Evolutionary conservation across 345 rosid genomes (phyloP), one percentile per base, ranked within the genome.

Genomic region (Pugionium dolabratum): DNA sequence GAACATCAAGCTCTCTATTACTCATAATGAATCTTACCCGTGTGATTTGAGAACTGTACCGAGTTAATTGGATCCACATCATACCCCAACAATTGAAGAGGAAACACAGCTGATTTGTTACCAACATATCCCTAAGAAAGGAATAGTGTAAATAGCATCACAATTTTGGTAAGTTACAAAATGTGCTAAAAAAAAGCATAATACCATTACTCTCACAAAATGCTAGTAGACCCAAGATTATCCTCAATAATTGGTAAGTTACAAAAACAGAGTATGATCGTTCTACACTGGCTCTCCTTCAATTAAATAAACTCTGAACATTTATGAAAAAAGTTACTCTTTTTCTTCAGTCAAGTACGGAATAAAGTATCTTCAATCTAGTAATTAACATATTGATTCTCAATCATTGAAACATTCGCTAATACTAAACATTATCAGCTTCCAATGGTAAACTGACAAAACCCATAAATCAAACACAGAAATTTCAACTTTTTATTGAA

Each of bases 21-120:
- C 58, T 63, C 71, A 74, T 61, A 76, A 72, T 64, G 73, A 78
- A 70, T 78, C 80, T 81, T 82, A 85, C 99, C 99, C 64, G 99
- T 94, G 76, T 90, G 99, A 66, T 94, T 94, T 2, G 99, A 94
- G 81, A 94, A 90, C 74, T 94, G 99, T 25, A 94, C 99, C 1
- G 99, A 94, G 80, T 94, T 85, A 57, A 94, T 82, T 18, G 99
- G 97, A 78, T 94, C 97, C 60, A 94, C 96, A 78, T 94, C 99
- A 68, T 80, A 94, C 41, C 99, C 99, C 79, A 94, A 73, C 64
- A 94, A 76, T 62, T 94, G 97, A 51, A 94, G 93, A 73, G 97
- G 97, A 54, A 94, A 94, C 11, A 94, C 93, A 27, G 99, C 97
- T 44, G 99, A 86, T 71, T 94, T 94, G 77, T 94, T 94, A 48